Evolutionary conservation across 768 basidiomycete genomes (phyloP).

Genomic region (Epithele typhae): DNA sequence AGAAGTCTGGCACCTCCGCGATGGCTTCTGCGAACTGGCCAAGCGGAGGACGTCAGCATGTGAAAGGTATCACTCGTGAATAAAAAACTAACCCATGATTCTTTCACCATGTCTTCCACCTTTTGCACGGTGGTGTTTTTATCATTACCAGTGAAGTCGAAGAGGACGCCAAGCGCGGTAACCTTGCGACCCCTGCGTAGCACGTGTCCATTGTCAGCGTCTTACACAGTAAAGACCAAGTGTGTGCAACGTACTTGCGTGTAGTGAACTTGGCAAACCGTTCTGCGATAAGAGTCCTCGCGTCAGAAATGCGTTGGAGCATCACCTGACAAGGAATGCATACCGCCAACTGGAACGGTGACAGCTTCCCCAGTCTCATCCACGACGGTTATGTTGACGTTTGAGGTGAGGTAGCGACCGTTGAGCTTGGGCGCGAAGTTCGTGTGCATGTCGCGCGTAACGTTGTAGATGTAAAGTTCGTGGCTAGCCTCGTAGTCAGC

Average conservation of each 20-base stretch:
- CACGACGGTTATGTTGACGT: slow-evolving; percentile 76
- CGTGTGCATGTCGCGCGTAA: slow-evolving; percentile 65
- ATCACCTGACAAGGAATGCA: neutral
- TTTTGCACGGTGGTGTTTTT: slow-evolving; percentile 70
- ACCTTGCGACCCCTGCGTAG: slow-evolving; percentile 55
- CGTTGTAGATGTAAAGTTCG: slow-evolving; percentile 72
- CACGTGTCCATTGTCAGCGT: neutral
- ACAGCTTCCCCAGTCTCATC: slow-evolving; percentile 32
- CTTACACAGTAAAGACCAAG: slow-evolving; percentile 14
- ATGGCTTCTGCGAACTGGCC: slow-evolving; percentile 74
- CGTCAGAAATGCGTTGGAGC: no score
- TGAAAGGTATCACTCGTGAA: neutral
- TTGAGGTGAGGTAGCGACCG: slow-evolving; percentile 78
- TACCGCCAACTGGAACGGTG: slow-evolving; percentile 44
- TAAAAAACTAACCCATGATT: slow-evolving; percentile 58
- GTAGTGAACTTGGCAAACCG: slow-evolving; percentile 74
- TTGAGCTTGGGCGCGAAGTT: slow-evolving; percentile 64
- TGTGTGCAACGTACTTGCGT: slow-evolving; percentile 43
- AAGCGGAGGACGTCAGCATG: neutral
- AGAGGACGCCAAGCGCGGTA: slow-evolving; percentile 79
- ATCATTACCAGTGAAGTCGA: slow-evolving; percentile 69
- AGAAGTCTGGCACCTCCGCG: slow-evolving; percentile 76
- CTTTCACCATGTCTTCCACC: slow-evolving; percentile 73
- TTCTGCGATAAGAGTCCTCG: slow-evolving; percentile 35
- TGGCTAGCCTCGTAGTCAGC: slow-evolving; percentile 42